These are phyloP conservation scores for Mortierella claussenii DNA, from an alignment of 192 early-diverging fungal genomes.

Conservation along the genomic window DNA sequence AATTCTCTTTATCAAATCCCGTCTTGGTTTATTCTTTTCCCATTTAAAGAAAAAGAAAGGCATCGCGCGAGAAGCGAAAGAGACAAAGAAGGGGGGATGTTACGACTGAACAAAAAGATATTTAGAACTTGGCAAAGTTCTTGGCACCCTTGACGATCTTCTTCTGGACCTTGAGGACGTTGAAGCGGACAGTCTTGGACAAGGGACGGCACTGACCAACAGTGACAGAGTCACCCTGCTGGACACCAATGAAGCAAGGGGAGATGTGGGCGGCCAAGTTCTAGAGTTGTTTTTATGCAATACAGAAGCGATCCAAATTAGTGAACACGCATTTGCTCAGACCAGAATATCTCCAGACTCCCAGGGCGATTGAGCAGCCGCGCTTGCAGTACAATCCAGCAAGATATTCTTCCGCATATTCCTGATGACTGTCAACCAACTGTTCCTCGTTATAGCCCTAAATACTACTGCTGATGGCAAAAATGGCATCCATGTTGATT, in stretches of 20 bases:
- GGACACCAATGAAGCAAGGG: constrained; percentile 87
- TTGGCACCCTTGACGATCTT: constrained; percentile 59
- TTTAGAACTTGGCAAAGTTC: constrained; percentile 58
- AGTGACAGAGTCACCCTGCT: constrained; percentile 90
- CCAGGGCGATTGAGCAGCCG: no score
- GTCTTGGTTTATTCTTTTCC: background rate
- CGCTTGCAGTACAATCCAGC: no score
- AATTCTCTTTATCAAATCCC: background rate
- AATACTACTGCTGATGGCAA: no score
- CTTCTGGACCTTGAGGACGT: constrained; percentile 98
- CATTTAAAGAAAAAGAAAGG: background rate
- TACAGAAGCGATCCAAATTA: no score
- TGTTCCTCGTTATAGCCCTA: no score
- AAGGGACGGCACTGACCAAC: constrained; percentile 99
- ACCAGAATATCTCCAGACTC: no score
- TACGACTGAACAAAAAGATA: constrained; percentile 27
- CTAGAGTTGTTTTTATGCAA: constrained; percentile 45
- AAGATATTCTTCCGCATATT: no score
- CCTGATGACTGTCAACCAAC: no score
- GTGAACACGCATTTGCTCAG: no score
- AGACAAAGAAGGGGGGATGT: background rate
- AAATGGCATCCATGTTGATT: no score
- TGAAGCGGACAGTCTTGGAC: constrained; percentile 99
- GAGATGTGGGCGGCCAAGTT: constrained; percentile 79
- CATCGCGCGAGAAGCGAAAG: no score